phyloP scores from a whole-genome alignment of 805 yeast species.

The Kodamaea kakaduensis region DNA sequence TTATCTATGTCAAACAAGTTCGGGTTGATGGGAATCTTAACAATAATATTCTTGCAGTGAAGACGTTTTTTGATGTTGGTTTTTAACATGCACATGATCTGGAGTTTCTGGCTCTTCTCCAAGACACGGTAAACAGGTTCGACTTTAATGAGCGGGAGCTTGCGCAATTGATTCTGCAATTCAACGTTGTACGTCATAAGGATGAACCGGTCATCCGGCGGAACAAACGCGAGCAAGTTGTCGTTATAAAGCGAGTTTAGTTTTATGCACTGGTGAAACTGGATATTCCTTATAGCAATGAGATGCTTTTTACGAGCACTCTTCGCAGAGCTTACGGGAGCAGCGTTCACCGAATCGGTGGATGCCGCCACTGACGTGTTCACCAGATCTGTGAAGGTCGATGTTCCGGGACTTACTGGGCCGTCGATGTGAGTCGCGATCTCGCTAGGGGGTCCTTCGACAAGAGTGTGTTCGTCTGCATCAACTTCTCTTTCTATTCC shows the following conservation, averaged over 20 bases:
- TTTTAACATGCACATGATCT: slow-evolving; percentile 31
- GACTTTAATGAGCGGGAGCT: slow-evolving; percentile 43
- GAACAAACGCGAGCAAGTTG: slow-evolving; percentile 72
- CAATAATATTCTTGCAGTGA: slow-evolving; percentile 28
- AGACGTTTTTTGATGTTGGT: slow-evolving; percentile 34
- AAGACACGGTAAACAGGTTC: slow-evolving; percentile 32
- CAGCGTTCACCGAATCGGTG: no score
- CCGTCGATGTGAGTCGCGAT: no score
- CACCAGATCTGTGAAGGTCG: no score
- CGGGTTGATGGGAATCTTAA: slow-evolving; percentile 35
- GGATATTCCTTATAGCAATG: slow-evolving; percentile 37
- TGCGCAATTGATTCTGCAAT: slow-evolving; percentile 33
- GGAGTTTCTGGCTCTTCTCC: slow-evolving; percentile 22
- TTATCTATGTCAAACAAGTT: slow-evolving; percentile 24
- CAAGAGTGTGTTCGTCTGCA: background rate
- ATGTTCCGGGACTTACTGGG: no score
- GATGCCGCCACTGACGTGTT: no score
- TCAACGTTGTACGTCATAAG: slow-evolving; percentile 41
- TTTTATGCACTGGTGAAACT: slow-evolving; percentile 67
- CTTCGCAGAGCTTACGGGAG: no score
- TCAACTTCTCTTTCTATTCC: slow-evolving; percentile 2
- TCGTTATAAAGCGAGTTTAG: slow-evolving; percentile 61
- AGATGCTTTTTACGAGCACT: background rate
- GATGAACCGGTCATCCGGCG: slow-evolving; percentile 63
- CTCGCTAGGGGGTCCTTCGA: background rate